Base-by-base conservation (phyloP, 805 yeast genomes). In the Debaryomyces castellii region DNA sequence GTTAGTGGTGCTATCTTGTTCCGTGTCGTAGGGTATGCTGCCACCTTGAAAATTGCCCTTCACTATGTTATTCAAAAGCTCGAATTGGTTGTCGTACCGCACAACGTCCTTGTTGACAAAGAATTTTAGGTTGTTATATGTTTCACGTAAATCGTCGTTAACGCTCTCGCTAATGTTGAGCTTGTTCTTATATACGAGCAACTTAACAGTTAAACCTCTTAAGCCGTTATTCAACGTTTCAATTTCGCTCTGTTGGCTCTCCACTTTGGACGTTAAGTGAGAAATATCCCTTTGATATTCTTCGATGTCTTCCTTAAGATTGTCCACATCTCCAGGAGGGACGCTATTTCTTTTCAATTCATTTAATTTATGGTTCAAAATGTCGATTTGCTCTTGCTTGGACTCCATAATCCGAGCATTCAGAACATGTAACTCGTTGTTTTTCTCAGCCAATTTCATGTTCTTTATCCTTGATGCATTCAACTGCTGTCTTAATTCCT, bases 401-500 rank as follows among this genome's bases (percentile, higher is more conserved):
- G 40, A 34, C 17, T 16, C 23, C 3, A n/a, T 23, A 9, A 33
- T 21, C n/a, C n/a, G 16, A 5, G 17, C 23, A 24, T 33, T 39
- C 2, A n/a, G 10, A 1, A 17, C 18, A 4, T 7, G n/a, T n/a
- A 39, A 27, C 23, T 38, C 43, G 11, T 34, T 5, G 23, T 43
- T 43, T 12, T 39, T 39, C 3, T 38, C 24, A 17, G 30, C 12
- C 14, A 43, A 30, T 9, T 24, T 28, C 6, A 16, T 28, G 21
- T 33, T 43, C 32, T 43, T 41, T 11, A 8, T 24, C 18, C 38
- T 43, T n/a, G 17, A 16, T n/a, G 24, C 20, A 17, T 25, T 38
- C 18, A 38, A 35, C 14, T 43, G 38, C 10, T 43, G 35, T 17
- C 30, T 38, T 24, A 43, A 25, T 35, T 20, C 38, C 41, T 36